Evolutionary conservation across 164 flowering plant genomes (phyloP), one percentile per base, ranked within the genome.

Genomic region (Umbellularia californica): DNA sequence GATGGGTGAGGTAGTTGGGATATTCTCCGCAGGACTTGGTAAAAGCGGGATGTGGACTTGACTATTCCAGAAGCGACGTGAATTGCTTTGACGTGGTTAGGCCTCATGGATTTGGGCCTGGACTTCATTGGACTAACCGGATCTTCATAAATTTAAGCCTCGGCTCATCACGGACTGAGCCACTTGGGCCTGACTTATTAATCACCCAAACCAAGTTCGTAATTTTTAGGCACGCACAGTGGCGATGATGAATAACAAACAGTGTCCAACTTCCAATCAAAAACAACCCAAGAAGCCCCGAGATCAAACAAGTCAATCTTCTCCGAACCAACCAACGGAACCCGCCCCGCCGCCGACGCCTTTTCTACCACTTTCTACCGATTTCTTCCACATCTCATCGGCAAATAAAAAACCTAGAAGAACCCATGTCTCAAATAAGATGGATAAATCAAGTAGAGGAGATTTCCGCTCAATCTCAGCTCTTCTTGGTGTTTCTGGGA

Each of bases 361-460:
- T 28, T 30, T 15, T 75, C 72, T 58, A 72, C 65, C 69, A 28
- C 15, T 30, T 15, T 76, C 72, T 58, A 72, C 65, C n/a, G n/a
- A 13, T 68, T 60, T 70, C 75, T 72, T 77, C 86, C 81, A 78
- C 87, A 75, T 76, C 74, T 83, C 86, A 84, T 64, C 74, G 66
- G 81, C 76, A 75, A 87, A 81, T 86, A 65, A 63, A 52, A 82
- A 70, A 72, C 50, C 79, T 64, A 9, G 28, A 58, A 70, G 7
- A 76, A 81, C 80, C 78, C 79, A 78, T 27, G 78, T 69, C 78
- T 71, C 82, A 79, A 74, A 76, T 71, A 75, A 51, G 69, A 70
- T 25, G 69, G 28, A 78, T 3, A 70, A 73, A 25, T 9, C 69
- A 20, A 15, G 33, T 64, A 73, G n/a, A 68, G 75, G 71, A 55